Percentiles rank a stretch among this genome's conserved stretches.
These are phyloP conservation scores for Lipomyces orientalis DNA, from an alignment of 805 yeast genomes.

Conservation along the genomic window DNA sequence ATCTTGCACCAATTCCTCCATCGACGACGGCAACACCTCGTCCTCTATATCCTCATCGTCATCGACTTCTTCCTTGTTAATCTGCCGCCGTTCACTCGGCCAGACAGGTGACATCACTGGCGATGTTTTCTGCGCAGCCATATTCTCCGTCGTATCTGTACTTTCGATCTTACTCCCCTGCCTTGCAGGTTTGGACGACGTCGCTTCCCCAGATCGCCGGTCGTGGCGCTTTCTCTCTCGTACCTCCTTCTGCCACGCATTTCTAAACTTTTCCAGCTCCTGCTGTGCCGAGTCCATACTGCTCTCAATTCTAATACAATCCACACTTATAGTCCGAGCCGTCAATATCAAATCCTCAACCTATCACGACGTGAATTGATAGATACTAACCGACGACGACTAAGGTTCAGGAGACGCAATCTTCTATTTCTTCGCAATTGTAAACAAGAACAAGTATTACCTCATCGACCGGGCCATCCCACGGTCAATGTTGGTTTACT, in stretches of 20 bases:
- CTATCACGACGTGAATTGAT: background rate
- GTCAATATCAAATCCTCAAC: background rate
- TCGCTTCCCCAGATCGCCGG: background rate
- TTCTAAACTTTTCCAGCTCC: slow-evolving; percentile 33
- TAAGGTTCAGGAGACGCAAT: background rate
- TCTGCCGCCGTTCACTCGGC: background rate
- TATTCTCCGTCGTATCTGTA: background rate
- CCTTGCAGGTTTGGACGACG: background rate
- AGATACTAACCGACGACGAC: background rate
- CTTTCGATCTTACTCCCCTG: background rate
- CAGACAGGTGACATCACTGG: background rate
- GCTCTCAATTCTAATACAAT: background rate
- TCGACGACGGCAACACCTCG: slow-evolving; percentile 23
- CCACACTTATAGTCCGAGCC: background rate
- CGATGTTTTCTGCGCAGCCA: background rate
- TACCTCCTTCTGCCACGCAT: slow-evolving; percentile 37
- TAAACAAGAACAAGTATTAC: background rate
- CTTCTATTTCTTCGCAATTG: background rate
- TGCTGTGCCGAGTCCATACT: slow-evolving; percentile 14
- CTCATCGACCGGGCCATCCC: background rate
- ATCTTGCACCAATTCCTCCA: slow-evolving; percentile 27
- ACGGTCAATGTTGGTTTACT: background rate
- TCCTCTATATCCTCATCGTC: slow-evolving; percentile 4
- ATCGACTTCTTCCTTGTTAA: background rate
- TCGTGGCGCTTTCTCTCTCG: slow-evolving; percentile 18